Conservation (phyloP, 1,284 basidiomycete species). For the Ceratobasidium theobromae region DNA sequence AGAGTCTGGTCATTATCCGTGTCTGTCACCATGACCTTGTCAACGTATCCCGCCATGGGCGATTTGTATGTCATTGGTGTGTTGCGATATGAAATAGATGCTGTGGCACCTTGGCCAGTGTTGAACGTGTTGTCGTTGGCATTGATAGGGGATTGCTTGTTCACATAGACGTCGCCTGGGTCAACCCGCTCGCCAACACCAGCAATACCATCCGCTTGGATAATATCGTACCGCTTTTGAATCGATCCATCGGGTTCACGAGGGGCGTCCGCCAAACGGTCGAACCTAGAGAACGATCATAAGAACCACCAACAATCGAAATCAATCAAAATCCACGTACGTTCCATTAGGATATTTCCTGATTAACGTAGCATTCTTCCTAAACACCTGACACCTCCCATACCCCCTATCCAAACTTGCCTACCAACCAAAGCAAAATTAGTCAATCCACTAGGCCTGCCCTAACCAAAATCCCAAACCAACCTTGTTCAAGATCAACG, state of each 20-base stretch:
- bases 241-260: constrained; percentile 76
- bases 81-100: constrained; percentile 83
- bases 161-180: constrained; percentile 92
- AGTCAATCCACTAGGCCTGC: constrained; percentile 24
- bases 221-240: constrained; percentile 85
- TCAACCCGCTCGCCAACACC: constrained; percentile 94
- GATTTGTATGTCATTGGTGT: constrained; percentile 90
- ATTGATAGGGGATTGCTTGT: constrained; percentile 94
- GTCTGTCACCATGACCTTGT: constrained; percentile 97
- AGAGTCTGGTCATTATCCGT: constrained; percentile 94
- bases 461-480: constrained; percentile 30
- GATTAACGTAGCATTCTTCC: constrained; percentile 93
- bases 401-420: constrained; percentile 96
- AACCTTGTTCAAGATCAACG: constrained; percentile 92
- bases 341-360: constrained; percentile 97
- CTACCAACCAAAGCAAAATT: constrained; percentile 49
- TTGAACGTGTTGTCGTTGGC: constrained; percentile 73
- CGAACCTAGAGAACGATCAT: constrained; percentile 58
- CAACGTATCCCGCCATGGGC: constrained; percentile 89
- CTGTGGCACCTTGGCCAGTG: constrained; percentile 58
- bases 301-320: background rate
- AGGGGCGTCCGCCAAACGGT: constrained; percentile 92
- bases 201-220: constrained; percentile 90
- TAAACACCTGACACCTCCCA: constrained; percentile 94
- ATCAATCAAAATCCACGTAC: constrained; percentile 52